Conservation (phyloP, 352 stramenopile genomes). For the Phytophthora litchii region DNA sequence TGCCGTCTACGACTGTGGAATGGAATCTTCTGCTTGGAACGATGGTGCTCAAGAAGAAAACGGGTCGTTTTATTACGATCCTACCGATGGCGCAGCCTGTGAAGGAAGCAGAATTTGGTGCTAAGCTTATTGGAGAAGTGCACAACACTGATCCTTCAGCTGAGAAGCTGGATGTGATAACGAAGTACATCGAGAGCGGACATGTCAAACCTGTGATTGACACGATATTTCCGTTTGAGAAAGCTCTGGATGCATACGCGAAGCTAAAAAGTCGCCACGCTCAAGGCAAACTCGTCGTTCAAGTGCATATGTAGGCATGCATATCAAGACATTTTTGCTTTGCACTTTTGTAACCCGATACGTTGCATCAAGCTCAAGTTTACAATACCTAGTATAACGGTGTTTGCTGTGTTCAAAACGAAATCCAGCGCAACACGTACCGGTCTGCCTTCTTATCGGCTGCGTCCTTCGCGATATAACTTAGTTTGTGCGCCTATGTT, state of each 20-base stretch:
- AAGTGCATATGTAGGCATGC: no score
- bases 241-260: constrained; percentile 45
- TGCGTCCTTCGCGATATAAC: no score
- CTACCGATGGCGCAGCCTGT: constrained; percentile 28
- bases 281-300: constrained; percentile 62
- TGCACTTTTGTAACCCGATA: no score
- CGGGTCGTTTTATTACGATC: constrained; percentile 32
- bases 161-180: constrained; percentile 29
- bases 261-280: constrained; percentile 55
- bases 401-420: no score
- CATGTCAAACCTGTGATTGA: constrained; percentile 48
- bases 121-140: constrained; percentile 15
- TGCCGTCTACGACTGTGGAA: constrained; percentile 35
- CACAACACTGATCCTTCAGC: constrained; percentile 15
- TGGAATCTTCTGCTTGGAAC: constrained; percentile 35
- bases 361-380: no score
- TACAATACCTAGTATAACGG: no score
- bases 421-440: no score
- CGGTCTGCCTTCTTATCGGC: no score
- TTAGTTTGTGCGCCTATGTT: no score
- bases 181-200: constrained; percentile 43
- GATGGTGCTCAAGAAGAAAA: constrained; percentile 34
- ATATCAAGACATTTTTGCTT: no score
- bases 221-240: constrained; percentile 56
- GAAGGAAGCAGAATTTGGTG: constrained; percentile 52